Percentiles rank a stretch among this genome's conserved stretches.
Conservation (phyloP, 371 early-diverging fungal genomes). For the Mortierella sp. region DNA sequence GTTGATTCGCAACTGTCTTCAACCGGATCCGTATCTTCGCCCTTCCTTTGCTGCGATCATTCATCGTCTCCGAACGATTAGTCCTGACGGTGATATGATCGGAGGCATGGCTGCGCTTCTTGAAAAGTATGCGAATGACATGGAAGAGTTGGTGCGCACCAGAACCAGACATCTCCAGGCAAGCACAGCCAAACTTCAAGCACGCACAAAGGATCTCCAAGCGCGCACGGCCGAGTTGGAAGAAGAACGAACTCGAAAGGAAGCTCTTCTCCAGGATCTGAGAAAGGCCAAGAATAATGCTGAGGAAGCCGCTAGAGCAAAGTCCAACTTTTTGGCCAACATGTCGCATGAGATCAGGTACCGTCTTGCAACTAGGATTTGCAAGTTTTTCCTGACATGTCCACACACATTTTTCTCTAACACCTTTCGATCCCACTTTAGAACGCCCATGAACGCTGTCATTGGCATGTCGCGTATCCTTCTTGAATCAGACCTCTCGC, state of each 20-base stretch:
- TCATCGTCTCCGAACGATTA: constrained; percentile 56
- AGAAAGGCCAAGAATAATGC: constrained; percentile 62
- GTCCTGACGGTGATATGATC: constrained; percentile 61
- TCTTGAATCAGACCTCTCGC: constrained; percentile 69
- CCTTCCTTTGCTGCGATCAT: constrained; percentile 56
- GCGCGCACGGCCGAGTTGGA: constrained; percentile 62
- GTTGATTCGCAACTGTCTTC: constrained; percentile 58
- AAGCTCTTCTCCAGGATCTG: constrained; percentile 54
- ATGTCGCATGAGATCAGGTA: constrained; percentile 68
- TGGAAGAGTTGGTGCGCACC: constrained; percentile 62
- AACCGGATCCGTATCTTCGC: constrained; percentile 46
- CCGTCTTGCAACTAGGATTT: no score
- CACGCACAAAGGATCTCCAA: constrained; percentile 35
- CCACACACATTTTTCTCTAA: no score
- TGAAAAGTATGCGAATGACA: constrained; percentile 64
- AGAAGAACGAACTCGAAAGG: constrained; percentile 59
- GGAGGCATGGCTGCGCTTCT: constrained; percentile 65
- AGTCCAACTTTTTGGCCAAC: constrained; percentile 67
- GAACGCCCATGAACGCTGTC: constrained; percentile 67
- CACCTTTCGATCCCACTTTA: not conserved
- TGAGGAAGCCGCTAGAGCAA: constrained; percentile 63
- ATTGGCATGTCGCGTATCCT: constrained; percentile 75
- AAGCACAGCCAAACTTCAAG: no score
- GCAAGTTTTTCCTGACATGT: no score
- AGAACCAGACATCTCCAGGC: constrained; percentile 52